phyloP scores from a whole-genome alignment of 345 rosid genomes.

The Atalantia buxifolia region DNA sequence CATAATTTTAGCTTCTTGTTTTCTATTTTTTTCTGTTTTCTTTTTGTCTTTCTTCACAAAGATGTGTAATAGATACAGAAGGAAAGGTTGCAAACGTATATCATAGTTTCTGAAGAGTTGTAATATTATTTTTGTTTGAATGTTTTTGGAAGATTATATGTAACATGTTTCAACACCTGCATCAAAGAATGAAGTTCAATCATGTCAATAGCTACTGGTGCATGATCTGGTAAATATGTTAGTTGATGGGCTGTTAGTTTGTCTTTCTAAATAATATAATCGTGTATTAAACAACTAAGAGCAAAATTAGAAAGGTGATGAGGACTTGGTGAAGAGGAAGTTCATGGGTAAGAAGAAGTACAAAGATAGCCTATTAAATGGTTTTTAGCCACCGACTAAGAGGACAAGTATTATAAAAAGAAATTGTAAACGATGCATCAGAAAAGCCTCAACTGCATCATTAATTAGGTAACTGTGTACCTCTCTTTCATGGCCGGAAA shows the following conservation, averaged over 20 bases:
- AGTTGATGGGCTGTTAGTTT: not conserved
- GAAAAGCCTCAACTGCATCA: not conserved
- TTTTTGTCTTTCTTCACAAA: not conserved
- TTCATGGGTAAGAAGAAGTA: not conserved
- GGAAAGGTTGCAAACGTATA: constrained; percentile 9
- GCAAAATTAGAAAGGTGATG: not conserved
- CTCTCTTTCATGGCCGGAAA: not conserved
- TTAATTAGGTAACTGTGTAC: not conserved
- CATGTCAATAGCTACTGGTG: not conserved
- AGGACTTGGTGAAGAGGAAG: not conserved
- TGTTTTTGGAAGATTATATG: not conserved
- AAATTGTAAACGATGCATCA: constrained; percentile 19
- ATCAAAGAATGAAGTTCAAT: not conserved
- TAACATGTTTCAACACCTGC: not conserved
- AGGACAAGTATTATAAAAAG: not conserved
- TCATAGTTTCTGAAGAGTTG: not conserved
- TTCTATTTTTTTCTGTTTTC: not conserved
- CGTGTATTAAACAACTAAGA: not conserved
- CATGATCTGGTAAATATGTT: constrained; percentile 4
- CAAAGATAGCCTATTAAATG: not conserved
- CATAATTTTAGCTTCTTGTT: not conserved
- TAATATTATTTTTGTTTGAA: constrained; percentile 6
- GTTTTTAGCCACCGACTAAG: constrained; percentile 18
- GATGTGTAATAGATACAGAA: constrained; percentile 25
- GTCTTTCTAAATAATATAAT: not conserved